Evolutionary conservation across 768 basidiomycete species (phyloP), one percentile per base, ranked within the genome.

Genomic region (Leccinum incarnatum): DNA sequence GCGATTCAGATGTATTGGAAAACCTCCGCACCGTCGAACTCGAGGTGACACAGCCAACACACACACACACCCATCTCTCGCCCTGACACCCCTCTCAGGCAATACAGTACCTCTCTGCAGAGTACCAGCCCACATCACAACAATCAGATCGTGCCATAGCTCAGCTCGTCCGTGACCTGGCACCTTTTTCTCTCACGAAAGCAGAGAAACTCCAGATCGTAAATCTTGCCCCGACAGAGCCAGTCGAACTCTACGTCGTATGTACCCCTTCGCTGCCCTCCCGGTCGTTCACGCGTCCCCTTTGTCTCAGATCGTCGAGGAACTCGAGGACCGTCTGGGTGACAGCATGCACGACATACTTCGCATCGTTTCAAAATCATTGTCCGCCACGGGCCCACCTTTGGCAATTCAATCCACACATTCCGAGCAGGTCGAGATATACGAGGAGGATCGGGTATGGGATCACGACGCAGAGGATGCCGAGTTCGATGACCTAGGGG

Each of bases 191-290:
- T 34, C 77, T 98, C 61, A 95, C 94, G 1, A 97, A 95, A 66
- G 85, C 89, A 3, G 95, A 98, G 78, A 94, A 95, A 68, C 79
- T 97, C 3, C 93, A 95, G 67, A 81, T 97, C 36, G 87, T 93
- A n/a, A 97, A 98, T 67, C 79, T 96, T 5, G 88, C 87, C 1
- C 95, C 95, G 2, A 87, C 84, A 7, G 80, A 85, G 50, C 78
- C 86, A 0, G 92, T 96, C 25, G 92, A 95, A 70, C 83, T 97
- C 25, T 95, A 97, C 67, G 89, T 92, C 57, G 94, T 95, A 63
- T 49, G 92, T 81, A 36, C 53, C 23, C 32, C 30, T n/a, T 15
- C 32, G 19, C 1, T 4, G 46, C 15, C 7, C 51, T 9, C 4
- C 40, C 2, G 1, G 3, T 30, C 51, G 3, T 49, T 17, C 49